Evolutionary conservation across 2,329 filamentous ascomycete species (phyloP).

Genomic region (Dendryphion nanum): DNA sequence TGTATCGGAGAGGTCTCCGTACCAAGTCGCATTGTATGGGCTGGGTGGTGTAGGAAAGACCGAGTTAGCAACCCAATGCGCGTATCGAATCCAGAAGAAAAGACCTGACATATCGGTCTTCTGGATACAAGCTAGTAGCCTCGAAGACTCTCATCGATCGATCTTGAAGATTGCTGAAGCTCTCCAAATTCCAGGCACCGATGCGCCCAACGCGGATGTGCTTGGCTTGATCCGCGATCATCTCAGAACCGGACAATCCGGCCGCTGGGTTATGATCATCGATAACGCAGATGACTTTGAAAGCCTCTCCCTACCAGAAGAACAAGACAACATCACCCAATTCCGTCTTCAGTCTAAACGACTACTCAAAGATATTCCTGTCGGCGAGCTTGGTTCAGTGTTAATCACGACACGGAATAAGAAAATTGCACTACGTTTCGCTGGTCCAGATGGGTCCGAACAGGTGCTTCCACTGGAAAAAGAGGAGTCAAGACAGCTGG

Average conservation of each 20-base stretch:
- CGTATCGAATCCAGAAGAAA: conserved; percentile 34
- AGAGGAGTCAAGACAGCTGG: conserved; percentile 7
- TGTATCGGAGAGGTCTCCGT: no score
- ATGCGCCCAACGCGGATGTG: conserved; percentile 32
- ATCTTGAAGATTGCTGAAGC: conserved; percentile 6
- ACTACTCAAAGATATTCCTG: conserved; percentile 4
- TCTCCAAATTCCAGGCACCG: conserved; percentile 6
- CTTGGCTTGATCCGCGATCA: conserved; percentile 35
- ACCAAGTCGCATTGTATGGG: conserved; percentile 8
- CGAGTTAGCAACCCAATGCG: conserved; percentile 26
- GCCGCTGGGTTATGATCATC: conserved; percentile 43
- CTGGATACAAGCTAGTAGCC: conserved; percentile 9
- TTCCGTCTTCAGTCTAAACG: conserved; percentile 1
- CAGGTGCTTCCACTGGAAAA: conserved; percentile 4
- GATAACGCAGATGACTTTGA: conserved; percentile 44
- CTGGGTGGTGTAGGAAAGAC: conserved; percentile 11
- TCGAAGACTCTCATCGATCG: conserved; percentile 17
- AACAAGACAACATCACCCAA: background rate
- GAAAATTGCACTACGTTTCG: conserved; percentile 5
- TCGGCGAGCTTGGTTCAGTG: conserved; percentile 7
- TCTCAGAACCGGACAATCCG: conserved; percentile 22
- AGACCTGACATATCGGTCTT: conserved; percentile 10
- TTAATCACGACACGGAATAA: conserved; percentile 8
- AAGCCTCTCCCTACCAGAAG: conserved; percentile 3
- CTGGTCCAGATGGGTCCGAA: conserved; percentile 3